Conservation (phyloP, 345 rosid genomes). For the Schrenkiella parvula region DNA sequence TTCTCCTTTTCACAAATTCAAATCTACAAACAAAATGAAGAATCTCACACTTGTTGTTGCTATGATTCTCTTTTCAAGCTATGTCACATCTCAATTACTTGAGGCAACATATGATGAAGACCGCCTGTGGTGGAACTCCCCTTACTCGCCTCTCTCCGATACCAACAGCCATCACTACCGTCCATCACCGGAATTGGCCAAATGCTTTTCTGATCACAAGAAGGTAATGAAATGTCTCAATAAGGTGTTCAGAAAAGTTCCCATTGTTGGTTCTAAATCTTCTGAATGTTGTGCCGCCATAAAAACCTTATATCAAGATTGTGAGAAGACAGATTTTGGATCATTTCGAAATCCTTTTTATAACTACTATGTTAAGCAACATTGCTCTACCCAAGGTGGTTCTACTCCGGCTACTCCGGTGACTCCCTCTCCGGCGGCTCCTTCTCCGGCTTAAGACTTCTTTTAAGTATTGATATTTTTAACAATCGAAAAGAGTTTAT, state of each 20-base stretch:
- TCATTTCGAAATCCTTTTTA: neutral
- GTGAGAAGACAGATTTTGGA: slow-evolving; percentile 5
- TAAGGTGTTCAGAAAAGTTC: neutral
- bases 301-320: neutral
- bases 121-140: neutral
- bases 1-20: neutral
- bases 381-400: neutral
- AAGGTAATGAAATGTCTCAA: neutral
- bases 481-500: too few species aligned
- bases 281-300: neutral
- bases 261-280: neutral
- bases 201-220: neutral
- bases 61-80: neutral
- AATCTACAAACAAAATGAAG: neutral
- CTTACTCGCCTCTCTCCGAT: neutral
- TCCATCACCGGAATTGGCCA: neutral
- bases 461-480: neutral
- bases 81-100: neutral
- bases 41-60: neutral
- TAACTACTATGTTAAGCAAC: neutral
- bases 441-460: neutral
- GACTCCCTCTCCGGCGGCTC: neutral
- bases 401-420: neutral
- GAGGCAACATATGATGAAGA: neutral
- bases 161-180: neutral